Conservation (phyloP, 2,329 filamentous ascomycete species). For the Calonectria ilicicola region DNA sequence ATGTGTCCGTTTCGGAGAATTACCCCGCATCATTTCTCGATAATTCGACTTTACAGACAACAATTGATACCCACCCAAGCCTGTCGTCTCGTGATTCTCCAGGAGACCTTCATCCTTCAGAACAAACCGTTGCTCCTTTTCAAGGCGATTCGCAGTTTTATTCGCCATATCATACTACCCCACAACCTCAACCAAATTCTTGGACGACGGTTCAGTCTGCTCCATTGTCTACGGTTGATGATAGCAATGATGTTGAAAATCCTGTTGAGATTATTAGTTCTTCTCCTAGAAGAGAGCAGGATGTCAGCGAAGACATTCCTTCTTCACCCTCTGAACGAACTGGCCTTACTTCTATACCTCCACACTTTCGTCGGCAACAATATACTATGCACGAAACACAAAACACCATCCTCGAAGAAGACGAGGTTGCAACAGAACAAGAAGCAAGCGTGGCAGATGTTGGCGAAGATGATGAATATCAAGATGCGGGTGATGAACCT, state of each 20-base stretch:
- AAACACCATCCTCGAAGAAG: neutral
- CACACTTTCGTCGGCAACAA: neutral
- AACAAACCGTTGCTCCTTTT: conserved; percentile 20
- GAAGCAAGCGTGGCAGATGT: conserved; percentile 1
- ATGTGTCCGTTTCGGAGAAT: conserved; percentile 20
- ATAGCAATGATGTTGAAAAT: conserved; percentile 32
- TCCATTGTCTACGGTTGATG: conserved; percentile 16
- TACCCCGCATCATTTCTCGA: conserved; percentile 42
- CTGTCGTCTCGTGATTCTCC: conserved; percentile 26
- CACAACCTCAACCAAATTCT: conserved; percentile 21
- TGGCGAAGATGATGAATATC: conserved; percentile 38
- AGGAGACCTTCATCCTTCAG: neutral
- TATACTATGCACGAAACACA: conserved; percentile 4
- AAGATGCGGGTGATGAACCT: conserved; percentile 42
- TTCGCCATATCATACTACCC: conserved; percentile 15
- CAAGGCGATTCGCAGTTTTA: conserved; percentile 19
- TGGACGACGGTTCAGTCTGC: conserved; percentile 28
- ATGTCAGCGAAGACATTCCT: conserved; percentile 15
- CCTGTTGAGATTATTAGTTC: conserved; percentile 40
- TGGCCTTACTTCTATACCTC: conserved; percentile 1
- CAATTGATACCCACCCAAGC: conserved; percentile 21
- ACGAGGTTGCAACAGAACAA: conserved; percentile 25
- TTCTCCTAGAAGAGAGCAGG: conserved; percentile 30
- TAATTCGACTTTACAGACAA: conserved; percentile 1
- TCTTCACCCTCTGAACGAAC: conserved; percentile 18